Base-by-base conservation (phyloP, 2,329 filamentous ascomycete genomes). In the Didymella sp. region DNA sequence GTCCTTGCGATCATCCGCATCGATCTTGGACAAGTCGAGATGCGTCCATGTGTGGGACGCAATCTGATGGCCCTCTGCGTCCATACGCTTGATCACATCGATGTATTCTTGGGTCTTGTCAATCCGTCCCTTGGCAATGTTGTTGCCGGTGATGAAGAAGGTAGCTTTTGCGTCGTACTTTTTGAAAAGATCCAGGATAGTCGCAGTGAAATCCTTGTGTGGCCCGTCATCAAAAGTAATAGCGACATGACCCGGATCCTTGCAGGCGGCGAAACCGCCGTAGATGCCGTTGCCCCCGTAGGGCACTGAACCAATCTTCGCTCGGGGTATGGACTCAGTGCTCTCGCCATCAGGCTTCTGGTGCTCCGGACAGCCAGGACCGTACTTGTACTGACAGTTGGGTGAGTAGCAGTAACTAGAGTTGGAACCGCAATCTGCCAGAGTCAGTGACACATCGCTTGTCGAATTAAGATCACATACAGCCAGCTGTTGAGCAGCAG, bases 191-290 rank as follows among this genome's bases (percentile, higher is more conserved):
- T 88, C 82, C 6, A 89, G 79, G 12, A 89, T 79, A 55, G 85
- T 80, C 24, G 74, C 73, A 0, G 87, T 89, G 70, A 85, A 88
- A 15, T 80, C 72, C 57, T 83, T 83, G 7, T 59, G 46, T 8
- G 86, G 87, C 0, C 87, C 87, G 68, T 89, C 87, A 62, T 89
- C 87, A 60, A 83, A 89, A 0, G 86, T 89, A 50, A 89, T 71
- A 15, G 87, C 87, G 62, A 89, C 80, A 7, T 83, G 83, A 46
- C 85, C 84, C 2, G 80, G 76, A 1, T 45, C 54, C n/a, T 72
- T 73, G 61, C 84, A 85, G 54, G 33, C 33, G 7, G 11, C 4
- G 17, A 19, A 37, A 11, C 12, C 5, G 17, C 79, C 73, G 59
- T 82, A 84, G 56, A 88, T 83, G 11, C 81, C 80, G 5, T 71